phyloP scores from a whole-genome alignment of 106 monocot genomes.

The Dendrobium catenatum region DNA sequence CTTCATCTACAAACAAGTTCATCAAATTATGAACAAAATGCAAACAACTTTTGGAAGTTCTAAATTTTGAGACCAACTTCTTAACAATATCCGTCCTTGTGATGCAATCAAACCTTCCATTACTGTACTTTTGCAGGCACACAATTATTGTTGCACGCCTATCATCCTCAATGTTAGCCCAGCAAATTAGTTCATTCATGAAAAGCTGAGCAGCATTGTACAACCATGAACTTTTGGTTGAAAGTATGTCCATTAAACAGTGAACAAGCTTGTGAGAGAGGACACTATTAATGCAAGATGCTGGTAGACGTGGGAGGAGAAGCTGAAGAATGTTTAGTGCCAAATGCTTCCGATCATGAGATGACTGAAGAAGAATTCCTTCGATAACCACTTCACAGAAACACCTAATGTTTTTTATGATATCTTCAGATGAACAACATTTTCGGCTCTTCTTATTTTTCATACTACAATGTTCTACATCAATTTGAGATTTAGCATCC shows the following conservation, averaged over 20 bases:
- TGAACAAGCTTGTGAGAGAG: slow-evolving; percentile 80
- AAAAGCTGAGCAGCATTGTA: slow-evolving; percentile 81
- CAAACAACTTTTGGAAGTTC: slow-evolving; percentile 43
- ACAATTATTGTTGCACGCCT: slow-evolving; percentile 49
- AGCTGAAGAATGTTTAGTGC: slow-evolving; percentile 63
- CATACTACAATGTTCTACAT: slow-evolving; percentile 30
- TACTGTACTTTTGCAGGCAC: slow-evolving; percentile 72
- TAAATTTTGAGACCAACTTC: slow-evolving; percentile 46
- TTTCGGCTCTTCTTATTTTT: slow-evolving; percentile 77
- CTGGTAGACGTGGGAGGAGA: slow-evolving; percentile 61
- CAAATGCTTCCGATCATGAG: slow-evolving; percentile 95
- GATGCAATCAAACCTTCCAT: slow-evolving; percentile 81
- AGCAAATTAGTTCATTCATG: slow-evolving; percentile 56
- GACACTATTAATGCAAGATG: slow-evolving; percentile 46
- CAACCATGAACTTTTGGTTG: slow-evolving; percentile 60
- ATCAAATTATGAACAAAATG: slow-evolving; percentile 64
- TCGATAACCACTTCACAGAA: slow-evolving; percentile 87
- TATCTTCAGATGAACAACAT: slow-evolving; percentile 46
- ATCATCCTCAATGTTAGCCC: slow-evolving; percentile 53
- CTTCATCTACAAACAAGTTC: slow-evolving; percentile 78
- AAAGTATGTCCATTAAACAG: slow-evolving; percentile 81
- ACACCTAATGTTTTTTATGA: slow-evolving; percentile 37
- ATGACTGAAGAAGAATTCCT: slow-evolving; percentile 70
- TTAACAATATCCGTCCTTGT: slow-evolving; percentile 69
- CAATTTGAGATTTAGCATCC: slow-evolving; percentile 20